These are phyloP conservation scores for Quercus bicolor DNA, from an alignment of 306 rosid genomes.

Conservation along the genomic window DNA sequence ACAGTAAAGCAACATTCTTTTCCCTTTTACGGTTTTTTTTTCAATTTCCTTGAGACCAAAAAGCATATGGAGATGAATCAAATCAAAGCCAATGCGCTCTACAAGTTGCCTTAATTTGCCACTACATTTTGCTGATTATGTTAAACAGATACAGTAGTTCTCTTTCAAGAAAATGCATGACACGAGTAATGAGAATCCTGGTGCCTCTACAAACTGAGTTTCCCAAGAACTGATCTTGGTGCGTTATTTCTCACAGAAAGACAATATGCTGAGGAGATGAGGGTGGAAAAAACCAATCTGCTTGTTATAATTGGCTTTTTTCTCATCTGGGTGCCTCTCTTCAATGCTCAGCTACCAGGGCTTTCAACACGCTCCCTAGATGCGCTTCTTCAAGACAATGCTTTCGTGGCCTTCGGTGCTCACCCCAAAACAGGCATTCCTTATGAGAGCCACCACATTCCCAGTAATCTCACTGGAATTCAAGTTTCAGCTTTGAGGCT, in stretches of 20 bases:
- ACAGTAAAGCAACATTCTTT: not conserved
- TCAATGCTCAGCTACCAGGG: constrained; percentile 19
- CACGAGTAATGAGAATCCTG: too few relatives aligned
- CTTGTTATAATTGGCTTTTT: constrained; percentile 15
- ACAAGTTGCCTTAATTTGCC: not conserved
- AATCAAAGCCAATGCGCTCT: not conserved
- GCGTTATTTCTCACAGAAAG: not conserved
- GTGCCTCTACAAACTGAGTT: too few relatives aligned
- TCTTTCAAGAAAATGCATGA: not conserved
- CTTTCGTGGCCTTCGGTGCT: constrained; percentile 30
- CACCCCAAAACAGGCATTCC: constrained; percentile 35
- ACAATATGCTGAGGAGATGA: constrained; percentile 35
- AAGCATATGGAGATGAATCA: not conserved
- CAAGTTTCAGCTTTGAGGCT: constrained; percentile 40
- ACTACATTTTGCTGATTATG: not conserved
- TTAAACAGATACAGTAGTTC: not conserved
- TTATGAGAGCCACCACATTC: constrained; percentile 22
- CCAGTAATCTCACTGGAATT: constrained; percentile 40
- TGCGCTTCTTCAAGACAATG: constrained; percentile 41
- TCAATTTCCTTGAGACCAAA: not conserved
- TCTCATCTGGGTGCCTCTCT: constrained; percentile 13
- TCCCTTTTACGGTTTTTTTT: constrained; percentile 2
- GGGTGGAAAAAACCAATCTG: constrained; percentile 12
- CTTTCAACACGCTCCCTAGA: constrained; percentile 37
- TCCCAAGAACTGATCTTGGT: not conserved